A percentile compares a stretch with the other conserved stretches of the same genome.
Evolutionary conservation across 768 basidiomycete genomes (phyloP).

Genomic region (Rhizopogon roseolus): DNA sequence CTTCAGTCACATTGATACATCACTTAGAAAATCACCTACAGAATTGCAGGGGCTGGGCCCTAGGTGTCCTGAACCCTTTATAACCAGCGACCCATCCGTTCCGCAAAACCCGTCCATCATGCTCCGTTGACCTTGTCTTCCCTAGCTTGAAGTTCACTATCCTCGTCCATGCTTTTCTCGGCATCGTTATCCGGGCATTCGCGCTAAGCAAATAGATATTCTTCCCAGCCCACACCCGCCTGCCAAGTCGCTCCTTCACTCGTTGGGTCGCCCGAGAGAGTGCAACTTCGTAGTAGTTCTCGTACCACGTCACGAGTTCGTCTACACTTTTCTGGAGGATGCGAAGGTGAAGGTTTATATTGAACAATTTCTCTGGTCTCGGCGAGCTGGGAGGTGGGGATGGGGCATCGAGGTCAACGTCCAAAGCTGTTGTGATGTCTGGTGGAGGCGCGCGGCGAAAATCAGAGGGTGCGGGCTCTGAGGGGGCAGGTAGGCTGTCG

Average conservation of each 20-base stretch:
- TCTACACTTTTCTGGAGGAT: slow-evolving; percentile 52
- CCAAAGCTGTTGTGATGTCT: slow-evolving; percentile 8
- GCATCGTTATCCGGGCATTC: slow-evolving; percentile 28
- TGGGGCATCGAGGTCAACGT: slow-evolving; percentile 25
- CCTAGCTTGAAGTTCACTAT: slow-evolving; percentile 42
- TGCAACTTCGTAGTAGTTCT: slow-evolving; percentile 32
- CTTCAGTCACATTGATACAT: not conserved
- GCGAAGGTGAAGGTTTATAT: slow-evolving; percentile 50
- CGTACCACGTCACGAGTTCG: slow-evolving; percentile 43
- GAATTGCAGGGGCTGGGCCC: not conserved
- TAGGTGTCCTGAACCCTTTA: not conserved
- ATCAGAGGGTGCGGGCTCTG: not conserved
- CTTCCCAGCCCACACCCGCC: slow-evolving; percentile 65
- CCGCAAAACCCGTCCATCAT: not conserved
- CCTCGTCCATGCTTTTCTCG: slow-evolving; percentile 42
- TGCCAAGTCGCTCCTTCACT: slow-evolving; percentile 70
- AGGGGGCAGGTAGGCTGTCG: slow-evolving; percentile 8
- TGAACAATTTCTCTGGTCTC: slow-evolving; percentile 30
- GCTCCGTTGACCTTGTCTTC: not conserved
- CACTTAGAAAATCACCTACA: not conserved
- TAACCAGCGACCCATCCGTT: not conserved
- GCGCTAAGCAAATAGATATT: slow-evolving; percentile 46
- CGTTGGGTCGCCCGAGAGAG: slow-evolving; percentile 52
- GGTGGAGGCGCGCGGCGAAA: slow-evolving; percentile 11
- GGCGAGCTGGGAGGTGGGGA: slow-evolving; percentile 10